Evolutionary conservation across 2,329 filamentous ascomycete genomes (phyloP), one percentile per base, ranked within the genome.

Genomic region (Tympanopsis confertula): DNA sequence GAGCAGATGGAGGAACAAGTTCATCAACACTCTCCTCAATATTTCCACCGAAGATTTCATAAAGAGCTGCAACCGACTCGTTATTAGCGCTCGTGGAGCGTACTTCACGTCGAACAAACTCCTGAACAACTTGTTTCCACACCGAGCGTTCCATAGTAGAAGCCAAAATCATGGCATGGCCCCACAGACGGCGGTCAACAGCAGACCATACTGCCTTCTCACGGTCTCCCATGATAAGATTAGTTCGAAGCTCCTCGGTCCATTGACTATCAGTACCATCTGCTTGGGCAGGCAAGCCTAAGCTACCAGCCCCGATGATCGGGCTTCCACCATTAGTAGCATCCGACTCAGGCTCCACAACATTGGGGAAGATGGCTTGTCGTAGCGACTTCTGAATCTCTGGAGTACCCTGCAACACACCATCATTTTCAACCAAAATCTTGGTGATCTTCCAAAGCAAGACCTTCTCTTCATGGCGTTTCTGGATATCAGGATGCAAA

Each of bases 71-170:
- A 35, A 98, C 68, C 2, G 89, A 85, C 56, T 95, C 84, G 38
- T 87, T 87, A 48, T 82, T 85, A 38, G 80, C 17, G 10, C 10
- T 33, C 10, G 30, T 18, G 15, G 81, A 81, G 54, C 91, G 93
- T 39, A 98, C 86, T 56, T 98, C 91, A 50, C 93, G 88, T 47
- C 87, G 82, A 14, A 98, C 82, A 51, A 98, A 98, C 51, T 98
- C 91, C 50, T 94, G 87, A 1, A 87, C 78, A 19, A 98, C 88
- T 53, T 93, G 85, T 55, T 87, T 93, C 73, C 93, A 96, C 2
- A 93, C 67, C 17, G 86, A 83, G 35, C 84, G 67, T 1, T 86
- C 91, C 5, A 94, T 56, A 0, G 77, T 78, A 42, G 77, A 73
- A 2, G 91, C 82, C 24, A 98, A 81, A 15, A 98, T 68, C 71